These are phyloP conservation scores for Gentiana macrophylla DNA, from an alignment of 257 asterid species.

Conservation along the genomic window DNA sequence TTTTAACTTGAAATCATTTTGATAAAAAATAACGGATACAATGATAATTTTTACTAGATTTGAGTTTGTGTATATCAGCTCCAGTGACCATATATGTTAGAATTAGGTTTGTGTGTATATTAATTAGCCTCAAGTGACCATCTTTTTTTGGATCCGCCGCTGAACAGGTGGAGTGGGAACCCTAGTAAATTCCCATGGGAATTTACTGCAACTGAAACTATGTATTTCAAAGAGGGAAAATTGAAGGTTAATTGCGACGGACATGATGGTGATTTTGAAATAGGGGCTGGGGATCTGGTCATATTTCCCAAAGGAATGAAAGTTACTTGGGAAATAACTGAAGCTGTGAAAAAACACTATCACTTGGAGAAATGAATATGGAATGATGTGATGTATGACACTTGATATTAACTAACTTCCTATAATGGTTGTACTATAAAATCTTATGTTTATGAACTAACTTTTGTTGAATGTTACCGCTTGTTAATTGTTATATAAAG, in stretches of 20 bases:
- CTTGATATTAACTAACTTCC: conserved; percentile 2
- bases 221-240: conserved; percentile 54
- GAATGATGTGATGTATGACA: no score
- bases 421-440: not conserved
- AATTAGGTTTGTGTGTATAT: no score
- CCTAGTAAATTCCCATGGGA: conserved; percentile 77
- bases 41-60: no score
- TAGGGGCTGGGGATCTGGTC: conserved; percentile 59
- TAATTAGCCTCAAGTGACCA: no score
- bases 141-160: no score
- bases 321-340: conserved; percentile 63
- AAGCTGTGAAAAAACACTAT: conserved; percentile 65
- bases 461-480: not conserved
- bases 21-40: no score
- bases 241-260: conserved; percentile 57
- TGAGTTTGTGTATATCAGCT: no score
- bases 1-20: no score
- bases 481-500: no score
- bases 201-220: conserved; percentile 46
- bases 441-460: not conserved
- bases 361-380: conserved; percentile 20
- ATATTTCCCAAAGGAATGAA: conserved; percentile 71
- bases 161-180: conserved; percentile 59
- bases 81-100: no score
- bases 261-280: conserved; percentile 39